These are phyloP conservation scores for Brassica rapa DNA, from an alignment of 345 rosid genomes.

Conservation along the genomic window DNA sequence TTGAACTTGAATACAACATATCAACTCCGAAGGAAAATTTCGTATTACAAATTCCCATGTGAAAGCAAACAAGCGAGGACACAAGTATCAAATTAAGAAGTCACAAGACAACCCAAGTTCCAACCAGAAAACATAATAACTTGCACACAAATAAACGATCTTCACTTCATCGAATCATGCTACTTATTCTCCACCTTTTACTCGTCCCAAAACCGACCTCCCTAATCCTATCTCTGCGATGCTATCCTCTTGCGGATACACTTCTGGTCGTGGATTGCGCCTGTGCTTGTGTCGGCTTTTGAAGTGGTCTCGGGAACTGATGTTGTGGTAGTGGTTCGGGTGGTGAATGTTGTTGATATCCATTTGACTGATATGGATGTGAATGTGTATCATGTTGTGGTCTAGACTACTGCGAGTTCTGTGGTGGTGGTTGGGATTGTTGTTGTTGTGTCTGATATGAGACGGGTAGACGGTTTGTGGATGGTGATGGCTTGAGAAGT, in stretches of 20 bases:
- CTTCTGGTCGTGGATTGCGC: not conserved
- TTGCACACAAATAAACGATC: not conserved
- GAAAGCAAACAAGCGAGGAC: not conserved
- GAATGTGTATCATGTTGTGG: not conserved
- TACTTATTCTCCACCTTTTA: slow-evolving; percentile 61
- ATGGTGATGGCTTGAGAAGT: not conserved
- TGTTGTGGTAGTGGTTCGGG: not conserved
- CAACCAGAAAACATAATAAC: not conserved
- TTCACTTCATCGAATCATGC: slow-evolving; percentile 21
- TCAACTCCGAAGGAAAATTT: not conserved
- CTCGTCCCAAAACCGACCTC: slow-evolving; percentile 57
- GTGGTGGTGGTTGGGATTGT: not conserved
- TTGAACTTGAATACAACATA: not conserved
- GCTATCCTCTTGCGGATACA: slow-evolving; percentile 34
- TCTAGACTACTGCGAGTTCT: not conserved
- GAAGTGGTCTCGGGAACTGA: not conserved
- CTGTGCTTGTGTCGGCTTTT: not conserved
- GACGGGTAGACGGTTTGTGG: not conserved
- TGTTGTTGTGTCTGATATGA: not conserved
- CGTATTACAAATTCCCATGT: not conserved
- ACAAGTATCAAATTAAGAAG: not conserved
- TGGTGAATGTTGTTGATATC: not conserved
- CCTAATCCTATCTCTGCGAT: slow-evolving; percentile 53
- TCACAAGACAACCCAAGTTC: not conserved
- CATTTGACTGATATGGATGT: not conserved